Evolutionary conservation across 176 grass and related monocot species (phyloP).

Genomic region (Aegilops umbellulata): DNA sequence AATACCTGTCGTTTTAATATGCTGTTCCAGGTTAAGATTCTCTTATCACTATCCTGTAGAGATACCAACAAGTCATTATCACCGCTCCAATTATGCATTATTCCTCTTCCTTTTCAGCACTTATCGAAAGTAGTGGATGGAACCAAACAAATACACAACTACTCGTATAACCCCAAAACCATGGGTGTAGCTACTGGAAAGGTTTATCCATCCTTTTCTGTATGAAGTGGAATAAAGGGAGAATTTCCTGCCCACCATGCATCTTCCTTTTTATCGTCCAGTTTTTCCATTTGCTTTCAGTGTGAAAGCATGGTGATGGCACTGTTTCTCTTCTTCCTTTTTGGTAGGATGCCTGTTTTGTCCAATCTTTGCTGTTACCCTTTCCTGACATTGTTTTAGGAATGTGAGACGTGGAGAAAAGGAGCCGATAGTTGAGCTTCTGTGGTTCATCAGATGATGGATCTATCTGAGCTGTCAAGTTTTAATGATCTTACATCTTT

Average conservation of each 20-base stretch:
- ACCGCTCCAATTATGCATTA: conserved; percentile 46
- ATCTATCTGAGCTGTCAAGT: conserved; percentile 24
- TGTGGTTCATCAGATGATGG: conserved; percentile 31
- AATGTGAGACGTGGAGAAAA: conserved; percentile 39
- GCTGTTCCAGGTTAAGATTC: conserved; percentile 55
- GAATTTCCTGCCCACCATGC: conserved; percentile 58
- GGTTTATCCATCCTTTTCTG: conserved; percentile 32
- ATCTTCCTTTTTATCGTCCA: conserved; percentile 39
- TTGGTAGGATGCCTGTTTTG: conserved; percentile 36
- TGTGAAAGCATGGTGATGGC: conserved; percentile 44
- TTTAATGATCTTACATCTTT: conserved; percentile 25
- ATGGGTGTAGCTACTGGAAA: conserved; percentile 51
- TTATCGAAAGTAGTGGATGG: conserved; percentile 45
- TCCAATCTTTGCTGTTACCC: conserved; percentile 31
- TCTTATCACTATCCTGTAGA: conserved; percentile 45
- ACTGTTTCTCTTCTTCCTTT: conserved; percentile 51
- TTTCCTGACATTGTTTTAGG: conserved; percentile 36
- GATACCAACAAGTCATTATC: conserved; percentile 48
- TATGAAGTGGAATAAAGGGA: conserved; percentile 48
- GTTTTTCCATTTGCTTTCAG: conserved; percentile 35
- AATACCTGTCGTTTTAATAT: conserved; percentile 54
- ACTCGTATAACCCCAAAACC: conserved; percentile 17
- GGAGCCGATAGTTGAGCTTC: conserved; percentile 25
- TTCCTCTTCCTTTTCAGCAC: conserved; percentile 43
- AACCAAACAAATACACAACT: conserved; percentile 32